Evolutionary conservation across 1,284 basidiomycete genomes (phyloP).

Genomic region (Rugosomyces carneus): DNA sequence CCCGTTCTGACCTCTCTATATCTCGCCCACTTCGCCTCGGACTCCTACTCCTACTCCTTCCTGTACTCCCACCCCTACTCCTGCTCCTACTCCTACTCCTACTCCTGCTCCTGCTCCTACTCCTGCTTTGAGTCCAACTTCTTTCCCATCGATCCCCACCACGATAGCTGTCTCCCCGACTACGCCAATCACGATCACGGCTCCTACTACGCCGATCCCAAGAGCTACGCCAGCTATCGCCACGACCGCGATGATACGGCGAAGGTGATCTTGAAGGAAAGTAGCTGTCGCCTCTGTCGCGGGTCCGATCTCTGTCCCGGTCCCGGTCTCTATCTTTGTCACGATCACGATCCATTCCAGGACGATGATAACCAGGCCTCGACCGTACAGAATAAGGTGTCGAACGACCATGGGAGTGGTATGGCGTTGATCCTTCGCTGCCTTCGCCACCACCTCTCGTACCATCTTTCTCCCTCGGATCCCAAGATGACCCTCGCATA

Average conservation of each 20-base stretch:
- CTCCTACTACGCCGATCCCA: conserved; percentile 18
- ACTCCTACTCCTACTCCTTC: conserved; percentile 4
- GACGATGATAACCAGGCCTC: background rate
- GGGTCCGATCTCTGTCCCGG: conserved; percentile 9
- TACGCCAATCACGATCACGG: background rate
- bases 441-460: conserved; percentile 15
- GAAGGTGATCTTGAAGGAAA: conserved; percentile 7
- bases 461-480: conserved; percentile 8
- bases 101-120: conserved; percentile 7
- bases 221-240: conserved; percentile 5
- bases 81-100: conserved; percentile 6
- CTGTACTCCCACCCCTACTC: conserved; percentile 2
- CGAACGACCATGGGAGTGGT: background rate
- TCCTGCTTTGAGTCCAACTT: conserved; percentile 24
- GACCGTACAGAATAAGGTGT: background rate
- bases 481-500: conserved; percentile 8
- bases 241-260: conserved; percentile 1
- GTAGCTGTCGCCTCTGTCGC: conserved; percentile 10
- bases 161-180: background rate
- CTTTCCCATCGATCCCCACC: conserved; percentile 14
- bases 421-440: conserved; percentile 10
- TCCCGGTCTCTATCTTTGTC: conserved; percentile 17
- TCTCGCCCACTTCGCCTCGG: conserved; percentile 6
- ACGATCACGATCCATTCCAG: conserved; percentile 7
- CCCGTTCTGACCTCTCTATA: conserved; percentile 6